Percentiles rank a stretch among this genome's conserved stretches.
Evolutionary conservation across 2,329 filamentous ascomycete species (phyloP).

Genomic region (Beauveria varroae): DNA sequence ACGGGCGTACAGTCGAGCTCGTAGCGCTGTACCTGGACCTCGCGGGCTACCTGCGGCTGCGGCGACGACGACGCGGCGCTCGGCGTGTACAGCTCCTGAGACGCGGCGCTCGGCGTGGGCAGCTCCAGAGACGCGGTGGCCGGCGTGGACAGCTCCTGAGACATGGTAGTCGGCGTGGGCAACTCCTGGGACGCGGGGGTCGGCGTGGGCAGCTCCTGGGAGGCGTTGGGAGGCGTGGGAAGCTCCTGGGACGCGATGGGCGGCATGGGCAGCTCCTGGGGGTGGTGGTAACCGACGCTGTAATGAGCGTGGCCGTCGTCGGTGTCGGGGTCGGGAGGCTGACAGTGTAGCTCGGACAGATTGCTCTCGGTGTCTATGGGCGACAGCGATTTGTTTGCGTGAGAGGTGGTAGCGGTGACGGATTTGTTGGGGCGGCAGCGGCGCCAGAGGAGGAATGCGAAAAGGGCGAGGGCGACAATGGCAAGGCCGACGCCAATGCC

Average conservation of each 20-base stretch:
- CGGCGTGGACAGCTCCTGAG: not conserved
- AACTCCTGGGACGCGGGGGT: slow-evolving; percentile 7
- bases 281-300: not conserved
- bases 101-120: not conserved
- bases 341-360: not conserved
- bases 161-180: not conserved
- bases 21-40: not conserved
- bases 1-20: slow-evolving; percentile 13
- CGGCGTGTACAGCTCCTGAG: slow-evolving; percentile 10
- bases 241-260: not conserved
- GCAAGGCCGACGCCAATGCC: slow-evolving; percentile 22
- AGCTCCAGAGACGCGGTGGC: no score
- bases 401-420: not conserved
- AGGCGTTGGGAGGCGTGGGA: no score
- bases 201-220: no score
- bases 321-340: not conserved
- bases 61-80: not conserved
- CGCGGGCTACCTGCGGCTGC: not conserved
- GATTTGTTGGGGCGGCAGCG: slow-evolving; percentile 11
- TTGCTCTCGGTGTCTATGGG: not conserved
- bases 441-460: slow-evolving; percentile 22
- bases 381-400: not conserved
- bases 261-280: slow-evolving; percentile 10
- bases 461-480: slow-evolving; percentile 18
- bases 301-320: not conserved